Evolutionary conservation across 305 asterid species (phyloP).

Genomic region (Solanum hybrid): DNA sequence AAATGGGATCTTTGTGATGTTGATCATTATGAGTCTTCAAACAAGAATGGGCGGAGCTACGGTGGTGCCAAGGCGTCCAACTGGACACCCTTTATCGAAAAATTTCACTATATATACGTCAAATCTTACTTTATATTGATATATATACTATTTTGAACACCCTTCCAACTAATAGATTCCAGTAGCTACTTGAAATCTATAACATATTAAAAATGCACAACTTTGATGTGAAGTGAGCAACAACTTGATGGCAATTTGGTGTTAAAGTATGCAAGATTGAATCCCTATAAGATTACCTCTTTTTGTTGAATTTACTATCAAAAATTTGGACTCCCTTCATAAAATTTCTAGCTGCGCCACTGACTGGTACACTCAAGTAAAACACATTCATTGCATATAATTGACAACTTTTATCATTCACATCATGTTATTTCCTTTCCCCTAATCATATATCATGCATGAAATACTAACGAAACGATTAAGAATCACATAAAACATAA

Average conservation of each 20-base stretch:
- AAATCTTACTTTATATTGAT: too few relatives aligned
- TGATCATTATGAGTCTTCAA: not conserved
- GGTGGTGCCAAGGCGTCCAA: not conserved
- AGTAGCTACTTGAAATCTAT: not conserved
- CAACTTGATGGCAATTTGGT: not conserved
- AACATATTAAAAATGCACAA: not conserved
- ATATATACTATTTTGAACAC: not conserved
- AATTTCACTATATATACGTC: too few relatives aligned
- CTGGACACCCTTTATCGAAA: not conserved
- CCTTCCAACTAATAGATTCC: not conserved
- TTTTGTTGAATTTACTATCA: not conserved
- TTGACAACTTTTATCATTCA: not conserved
- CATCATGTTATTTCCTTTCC: not conserved
- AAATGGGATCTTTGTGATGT: not conserved
- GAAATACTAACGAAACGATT: not conserved
- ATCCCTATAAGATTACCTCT: not conserved
- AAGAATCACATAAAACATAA: not conserved
- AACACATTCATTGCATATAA: not conserved
- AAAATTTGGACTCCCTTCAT: not conserved
- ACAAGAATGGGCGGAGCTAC: not conserved
- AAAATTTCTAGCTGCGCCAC: fast-evolving
- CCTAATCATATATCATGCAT: not conserved
- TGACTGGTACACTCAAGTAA: not conserved
- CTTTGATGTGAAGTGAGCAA: not conserved
- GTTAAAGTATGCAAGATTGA: not conserved